Evolutionary conservation across 2,329 filamentous ascomycete species (phyloP).

Genomic region (Trichoderma sp.): DNA sequence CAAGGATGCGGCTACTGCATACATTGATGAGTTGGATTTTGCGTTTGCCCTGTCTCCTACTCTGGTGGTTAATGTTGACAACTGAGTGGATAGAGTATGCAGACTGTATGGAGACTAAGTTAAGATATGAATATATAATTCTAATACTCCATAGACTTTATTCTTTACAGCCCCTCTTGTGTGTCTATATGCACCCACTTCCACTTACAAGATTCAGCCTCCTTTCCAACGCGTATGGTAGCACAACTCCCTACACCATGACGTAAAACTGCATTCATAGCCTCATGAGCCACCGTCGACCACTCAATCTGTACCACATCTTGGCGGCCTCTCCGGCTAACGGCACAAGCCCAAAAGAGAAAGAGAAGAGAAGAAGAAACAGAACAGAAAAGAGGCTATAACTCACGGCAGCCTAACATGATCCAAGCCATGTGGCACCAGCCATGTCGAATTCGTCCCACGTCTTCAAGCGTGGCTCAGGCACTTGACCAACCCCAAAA

Average conservation of each 20-base stretch:
- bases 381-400: not conserved
- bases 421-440: not conserved
- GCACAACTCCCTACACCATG: not conserved
- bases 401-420: not conserved
- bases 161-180: not conserved
- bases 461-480: not conserved
- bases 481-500: not conserved
- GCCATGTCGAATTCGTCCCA: not conserved
- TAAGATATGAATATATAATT: not conserved
- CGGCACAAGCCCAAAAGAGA: not conserved
- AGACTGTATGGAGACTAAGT: too few relatives aligned
- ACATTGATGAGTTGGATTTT: not conserved
- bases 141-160: too few relatives aligned
- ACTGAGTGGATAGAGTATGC: not conserved
- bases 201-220: not conserved
- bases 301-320: not conserved
- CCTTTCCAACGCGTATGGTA: not conserved
- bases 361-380: not conserved
- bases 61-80: not conserved
- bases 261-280: not conserved
- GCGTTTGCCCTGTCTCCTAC: not conserved
- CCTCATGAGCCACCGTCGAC: not conserved
- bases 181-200: rapidly evolving
- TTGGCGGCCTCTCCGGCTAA: not conserved
- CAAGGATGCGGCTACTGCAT: not conserved